Percentiles rank a stretch among this genome's conserved stretches.
Conservation (phyloP, 1,139 yeast genomes). For the Pichia norvegensis region DNA sequence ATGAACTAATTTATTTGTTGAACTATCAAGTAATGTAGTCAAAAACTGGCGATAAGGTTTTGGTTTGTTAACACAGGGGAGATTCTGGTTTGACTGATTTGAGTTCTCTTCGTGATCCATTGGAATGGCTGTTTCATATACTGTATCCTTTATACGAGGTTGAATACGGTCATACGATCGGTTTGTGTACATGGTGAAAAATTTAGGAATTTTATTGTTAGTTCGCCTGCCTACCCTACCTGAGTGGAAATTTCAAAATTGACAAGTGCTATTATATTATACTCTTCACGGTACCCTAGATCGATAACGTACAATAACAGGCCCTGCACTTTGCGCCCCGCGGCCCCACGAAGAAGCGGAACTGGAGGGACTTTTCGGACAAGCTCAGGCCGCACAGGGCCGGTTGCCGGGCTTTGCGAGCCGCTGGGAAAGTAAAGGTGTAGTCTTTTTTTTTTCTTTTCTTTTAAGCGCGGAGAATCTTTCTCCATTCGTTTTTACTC, state of each 20-base stretch:
- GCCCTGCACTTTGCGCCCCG: too few species aligned
- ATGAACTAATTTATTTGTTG: conserved; percentile 19
- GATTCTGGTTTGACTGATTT: background rate
- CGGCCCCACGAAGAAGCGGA: too few species aligned
- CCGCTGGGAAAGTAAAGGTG: too few species aligned
- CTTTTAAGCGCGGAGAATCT: too few species aligned
- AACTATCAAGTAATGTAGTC: conserved; percentile 10
- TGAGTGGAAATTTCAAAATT: background rate
- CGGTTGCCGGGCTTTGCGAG: too few species aligned
- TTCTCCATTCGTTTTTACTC: too few species aligned
- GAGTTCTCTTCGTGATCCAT: background rate
- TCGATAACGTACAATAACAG: too few species aligned
- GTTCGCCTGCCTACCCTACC: background rate
- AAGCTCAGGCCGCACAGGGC: too few species aligned
- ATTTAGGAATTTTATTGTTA: background rate
- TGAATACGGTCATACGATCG: background rate
- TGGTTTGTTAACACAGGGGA: background rate
- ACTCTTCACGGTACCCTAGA: too few species aligned
- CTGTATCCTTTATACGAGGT: background rate
- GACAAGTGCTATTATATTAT: too few species aligned
- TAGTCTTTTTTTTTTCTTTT: too few species aligned
- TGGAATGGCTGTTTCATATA: background rate
- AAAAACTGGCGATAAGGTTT: conserved; percentile 10
- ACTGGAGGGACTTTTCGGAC: too few species aligned
- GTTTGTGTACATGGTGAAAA: background rate